A percentile compares a stretch with the other conserved stretches of the same genome.
These are phyloP conservation scores for Lotus japonicus DNA, from an alignment of 306 rosid genomes.

Conservation along the genomic window DNA sequence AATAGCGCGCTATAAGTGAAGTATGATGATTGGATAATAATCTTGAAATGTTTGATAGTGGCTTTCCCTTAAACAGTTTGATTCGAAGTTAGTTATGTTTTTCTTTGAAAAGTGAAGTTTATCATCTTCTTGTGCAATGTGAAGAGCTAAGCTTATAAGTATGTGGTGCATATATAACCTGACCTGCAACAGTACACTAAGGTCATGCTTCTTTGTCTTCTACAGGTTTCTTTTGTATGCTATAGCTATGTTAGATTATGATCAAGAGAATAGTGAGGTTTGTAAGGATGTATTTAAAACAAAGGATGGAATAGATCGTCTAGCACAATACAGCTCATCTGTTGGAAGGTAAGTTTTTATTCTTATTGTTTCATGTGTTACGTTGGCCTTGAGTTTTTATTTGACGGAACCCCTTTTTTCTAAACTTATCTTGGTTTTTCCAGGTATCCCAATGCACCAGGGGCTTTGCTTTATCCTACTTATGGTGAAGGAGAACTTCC, in stretches of 20 bases:
- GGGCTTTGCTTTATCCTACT: conserved; percentile 79
- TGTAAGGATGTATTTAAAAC: conserved; percentile 59
- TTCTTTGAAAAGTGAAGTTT: not conserved
- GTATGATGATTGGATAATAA: not conserved
- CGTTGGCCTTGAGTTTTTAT: conserved; percentile 12
- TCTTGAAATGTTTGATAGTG: not conserved
- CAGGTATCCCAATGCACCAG: conserved; percentile 75
- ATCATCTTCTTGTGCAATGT: not conserved
- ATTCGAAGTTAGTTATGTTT: not conserved
- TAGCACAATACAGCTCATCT: conserved; percentile 70
- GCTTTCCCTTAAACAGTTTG: not conserved
- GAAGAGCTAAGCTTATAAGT: not conserved
- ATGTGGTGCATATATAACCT: not conserved
- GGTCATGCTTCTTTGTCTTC: not conserved
- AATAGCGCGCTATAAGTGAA: too few species aligned
- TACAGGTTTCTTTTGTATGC: conserved; percentile 82
- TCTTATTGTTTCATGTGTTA: not conserved
- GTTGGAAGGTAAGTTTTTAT: conserved; percentile 64
- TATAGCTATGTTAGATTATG: conserved; percentile 71
- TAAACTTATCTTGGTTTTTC: not conserved
- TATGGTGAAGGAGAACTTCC: conserved; percentile 89
- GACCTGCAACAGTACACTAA: conserved; percentile 2
- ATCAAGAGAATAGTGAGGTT: conserved; percentile 51
- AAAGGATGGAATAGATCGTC: conserved; percentile 63
- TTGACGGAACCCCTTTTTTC: not conserved